Percentiles rank a stretch among this genome's conserved stretches.
phyloP scores from a whole-genome alignment of 2,329 filamentous ascomycete species.

The Parascedosporium putredinis region DNA sequence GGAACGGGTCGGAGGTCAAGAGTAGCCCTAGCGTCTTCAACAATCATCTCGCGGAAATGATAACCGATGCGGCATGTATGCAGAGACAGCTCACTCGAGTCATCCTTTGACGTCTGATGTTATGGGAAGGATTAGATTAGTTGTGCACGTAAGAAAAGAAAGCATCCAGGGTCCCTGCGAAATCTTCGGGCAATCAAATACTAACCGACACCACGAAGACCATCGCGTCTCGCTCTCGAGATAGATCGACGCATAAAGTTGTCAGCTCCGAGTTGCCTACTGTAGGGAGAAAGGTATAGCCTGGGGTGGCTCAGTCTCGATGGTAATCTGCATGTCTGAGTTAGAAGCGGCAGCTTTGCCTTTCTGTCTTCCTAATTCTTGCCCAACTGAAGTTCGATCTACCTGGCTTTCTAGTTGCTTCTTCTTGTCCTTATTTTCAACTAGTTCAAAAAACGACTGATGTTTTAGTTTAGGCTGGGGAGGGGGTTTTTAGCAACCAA shows the following conservation, averaged over 20 bases:
- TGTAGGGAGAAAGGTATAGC: constrained; percentile 52
- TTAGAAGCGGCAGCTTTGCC: constrained; percentile 2
- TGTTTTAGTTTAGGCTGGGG: constrained; percentile 39
- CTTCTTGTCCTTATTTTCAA: constrained; percentile 54
- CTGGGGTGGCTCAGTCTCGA: constrained; percentile 42
- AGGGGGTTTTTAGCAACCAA: constrained; percentile 27
- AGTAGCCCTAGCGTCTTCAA: constrained; percentile 39
- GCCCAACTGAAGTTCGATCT: constrained; percentile 17
- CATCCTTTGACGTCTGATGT: constrained; percentile 21
- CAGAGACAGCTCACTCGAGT: constrained; percentile 28
- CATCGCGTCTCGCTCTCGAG: constrained; percentile 50
- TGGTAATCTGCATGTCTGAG: constrained; percentile 35
- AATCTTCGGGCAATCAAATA: constrained; percentile 8
- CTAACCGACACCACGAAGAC: constrained; percentile 58
- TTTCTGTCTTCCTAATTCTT: neutral
- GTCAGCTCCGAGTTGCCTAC: constrained; percentile 49
- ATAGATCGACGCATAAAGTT: constrained; percentile 52
- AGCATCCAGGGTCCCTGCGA: too few species aligned
- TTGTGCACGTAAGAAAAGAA: constrained; percentile 12
- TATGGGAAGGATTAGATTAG: neutral
- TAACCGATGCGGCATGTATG: constrained; percentile 51
- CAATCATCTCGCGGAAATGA: constrained; percentile 48
- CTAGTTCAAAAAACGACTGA: constrained; percentile 52
- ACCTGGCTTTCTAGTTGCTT: constrained; percentile 55
- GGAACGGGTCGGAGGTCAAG: constrained; percentile 14